Base-by-base conservation (phyloP, 768 basidiomycete species). In the Trametes cinnabarina region DNA sequence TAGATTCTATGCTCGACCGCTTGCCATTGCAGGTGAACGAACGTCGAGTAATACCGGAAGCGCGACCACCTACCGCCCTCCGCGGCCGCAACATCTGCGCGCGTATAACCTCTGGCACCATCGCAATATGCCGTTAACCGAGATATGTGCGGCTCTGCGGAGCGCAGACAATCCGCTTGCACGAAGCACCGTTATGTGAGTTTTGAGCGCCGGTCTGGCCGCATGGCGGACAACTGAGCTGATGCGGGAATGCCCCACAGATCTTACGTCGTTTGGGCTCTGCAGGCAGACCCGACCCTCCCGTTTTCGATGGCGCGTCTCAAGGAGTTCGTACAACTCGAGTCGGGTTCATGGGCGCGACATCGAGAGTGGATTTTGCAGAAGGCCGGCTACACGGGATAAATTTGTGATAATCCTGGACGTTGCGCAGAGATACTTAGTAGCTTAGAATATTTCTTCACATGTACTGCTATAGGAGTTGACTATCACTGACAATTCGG, bases 141-240 rank as follows among this genome's bases (percentile, higher is more conserved):
- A 71, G 34, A 79, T 81, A 58, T 77, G 79, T 43, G 69, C 71
- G 28, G 56, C 56, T 23, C 69, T 81, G 47, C 66, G 75, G 49
- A 71, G 62, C 14, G 60, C 63, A 50, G 63, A 71, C 25, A 73
- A 78, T 51, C 80, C 79, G 17, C 71, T 82, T 40, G 74, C 74
- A 43, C 71, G 74, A 51, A 72, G 75, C 44, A 79, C 80, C 1
- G 79, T 81, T 40, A 80, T 82, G 78, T 81, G 47, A 63, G 76
- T 68, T 12, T 40, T 32, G 6, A 20, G 25, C 10, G n/a, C 30
- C 17, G 39, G 32, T 12, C 15, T 14, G 15, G 25, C 4, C 15
- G 35, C 42, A 4, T 50, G 32, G 47, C 41, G 20, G 17, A 5
- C 4, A 22, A 28, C 15, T 23, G 25, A 12, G 9, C 6, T 14